Conservation (phyloP, 495 filamentous ascomycete genomes). For the Tricharina praecox region DNA sequence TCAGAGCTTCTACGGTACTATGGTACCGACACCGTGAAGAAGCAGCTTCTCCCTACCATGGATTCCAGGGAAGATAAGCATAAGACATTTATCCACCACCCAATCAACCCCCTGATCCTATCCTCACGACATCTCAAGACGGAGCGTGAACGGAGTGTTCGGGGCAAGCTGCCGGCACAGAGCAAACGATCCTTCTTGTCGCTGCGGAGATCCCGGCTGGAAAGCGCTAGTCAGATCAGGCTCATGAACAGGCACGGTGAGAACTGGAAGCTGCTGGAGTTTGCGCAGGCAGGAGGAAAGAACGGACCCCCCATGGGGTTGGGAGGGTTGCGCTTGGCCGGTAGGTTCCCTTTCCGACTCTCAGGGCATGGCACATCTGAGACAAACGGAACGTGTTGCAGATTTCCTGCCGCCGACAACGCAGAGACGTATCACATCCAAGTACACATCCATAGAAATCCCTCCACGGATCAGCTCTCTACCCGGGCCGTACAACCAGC, state of each 20-base stretch:
- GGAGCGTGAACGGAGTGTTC: not conserved
- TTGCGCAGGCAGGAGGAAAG: too few relatives aligned
- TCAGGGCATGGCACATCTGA: not conserved
- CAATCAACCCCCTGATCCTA: not conserved
- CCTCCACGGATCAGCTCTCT: too few relatives aligned
- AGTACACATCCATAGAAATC: too few relatives aligned
- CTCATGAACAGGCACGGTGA: not conserved
- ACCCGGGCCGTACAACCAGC: too few relatives aligned
- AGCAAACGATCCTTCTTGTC: conserved; percentile 1
- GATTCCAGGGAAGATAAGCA: not conserved
- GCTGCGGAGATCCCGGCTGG: not conserved
- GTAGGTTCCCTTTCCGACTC: not conserved
- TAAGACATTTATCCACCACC: not conserved
- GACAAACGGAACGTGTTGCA: not conserved
- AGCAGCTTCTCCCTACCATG: not conserved
- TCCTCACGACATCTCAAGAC: not conserved
- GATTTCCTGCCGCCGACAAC: too few relatives aligned
- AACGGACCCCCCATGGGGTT: too few relatives aligned
- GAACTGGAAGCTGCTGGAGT: conserved; percentile 4
- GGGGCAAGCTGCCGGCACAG: not conserved
- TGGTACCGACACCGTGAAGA: not conserved
- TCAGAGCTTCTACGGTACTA: conserved; percentile 1
- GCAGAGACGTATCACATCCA: too few relatives aligned
- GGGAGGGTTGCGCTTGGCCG: not conserved
- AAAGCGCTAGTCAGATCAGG: not conserved